Evolutionary conservation across 352 stramenopile genomes (phyloP).

Genomic region (Phytophthora hibernalis): DNA sequence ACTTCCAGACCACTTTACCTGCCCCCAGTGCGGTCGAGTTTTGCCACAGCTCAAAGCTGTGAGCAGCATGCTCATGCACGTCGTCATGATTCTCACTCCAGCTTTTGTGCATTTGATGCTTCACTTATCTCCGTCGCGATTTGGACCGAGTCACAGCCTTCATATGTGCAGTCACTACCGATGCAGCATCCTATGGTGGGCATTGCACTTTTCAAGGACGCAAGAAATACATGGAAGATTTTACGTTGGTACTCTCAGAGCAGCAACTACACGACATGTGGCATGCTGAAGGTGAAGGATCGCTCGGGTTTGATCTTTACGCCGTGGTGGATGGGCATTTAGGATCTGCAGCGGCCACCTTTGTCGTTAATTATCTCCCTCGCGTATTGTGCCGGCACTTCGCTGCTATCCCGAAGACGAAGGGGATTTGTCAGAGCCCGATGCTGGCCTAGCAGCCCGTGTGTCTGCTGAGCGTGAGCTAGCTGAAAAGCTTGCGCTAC

Average conservation of each 20-base stretch:
- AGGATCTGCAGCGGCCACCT: conserved; percentile 90
- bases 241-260: conserved; percentile 51
- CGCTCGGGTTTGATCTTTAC: conserved; percentile 86
- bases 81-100: conserved; percentile 46
- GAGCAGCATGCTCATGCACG: conserved; percentile 64
- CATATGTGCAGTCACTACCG: conserved; percentile 10
- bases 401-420: conserved; percentile 25
- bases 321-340: conserved; percentile 96
- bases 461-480: conserved; percentile 40
- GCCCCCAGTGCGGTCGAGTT: conserved; percentile 69
- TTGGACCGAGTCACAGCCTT: conserved; percentile 25
- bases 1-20: conserved; percentile 54
- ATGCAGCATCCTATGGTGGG: conserved; percentile 38
- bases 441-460: background rate
- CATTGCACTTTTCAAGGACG: conserved; percentile 89
- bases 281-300: background rate
- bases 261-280: conserved; percentile 28
- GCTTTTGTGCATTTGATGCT: conserved; percentile 70
- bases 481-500: conserved; percentile 62
- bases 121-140: conserved; percentile 30
- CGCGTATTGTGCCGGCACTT: conserved; percentile 45
- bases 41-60: conserved; percentile 69
- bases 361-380: conserved; percentile 60
- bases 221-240: conserved; percentile 94
- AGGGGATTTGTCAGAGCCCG: background rate